Conservation (phyloP, 148 eudicot species). For the Nepenthes gracilis region DNA sequence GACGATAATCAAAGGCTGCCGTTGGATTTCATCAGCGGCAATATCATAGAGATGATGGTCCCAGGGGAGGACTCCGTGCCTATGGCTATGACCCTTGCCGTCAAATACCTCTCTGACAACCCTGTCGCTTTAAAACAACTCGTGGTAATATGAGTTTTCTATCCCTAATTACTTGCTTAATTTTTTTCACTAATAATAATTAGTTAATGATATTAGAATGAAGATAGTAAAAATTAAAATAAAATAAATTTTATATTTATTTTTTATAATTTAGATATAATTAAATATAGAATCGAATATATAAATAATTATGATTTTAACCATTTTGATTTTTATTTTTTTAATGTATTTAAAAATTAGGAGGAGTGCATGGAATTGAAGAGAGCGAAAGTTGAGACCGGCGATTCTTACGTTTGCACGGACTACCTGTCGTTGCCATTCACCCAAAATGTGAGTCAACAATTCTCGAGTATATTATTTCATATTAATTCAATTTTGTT, state of each 20-base stretch:
- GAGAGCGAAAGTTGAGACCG: conserved; percentile 28
- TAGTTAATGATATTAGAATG: too few relatives aligned
- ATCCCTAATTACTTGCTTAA: too few relatives aligned
- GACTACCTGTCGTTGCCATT: conserved; percentile 67
- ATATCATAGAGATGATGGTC: conserved; percentile 92
- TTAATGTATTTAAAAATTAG: too few relatives aligned
- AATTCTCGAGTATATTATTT: neutral
- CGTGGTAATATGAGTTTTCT: conserved; percentile 24
- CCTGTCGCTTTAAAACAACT: conserved; percentile 48
- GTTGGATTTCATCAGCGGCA: conserved; percentile 55
- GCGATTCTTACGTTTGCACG: conserved; percentile 52
- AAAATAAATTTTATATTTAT: too few relatives aligned
- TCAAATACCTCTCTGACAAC: conserved; percentile 69
- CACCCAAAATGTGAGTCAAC: conserved; percentile 37
- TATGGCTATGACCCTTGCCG: conserved; percentile 76
- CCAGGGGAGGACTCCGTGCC: conserved; percentile 97
- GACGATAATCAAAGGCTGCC: conserved; percentile 30
- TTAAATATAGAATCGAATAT: too few relatives aligned
- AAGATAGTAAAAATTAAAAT: too few relatives aligned
- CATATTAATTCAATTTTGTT: too few relatives aligned
- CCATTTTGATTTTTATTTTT: too few relatives aligned
- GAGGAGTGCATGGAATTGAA: conserved; percentile 78
- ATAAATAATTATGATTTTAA: too few relatives aligned
- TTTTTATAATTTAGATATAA: too few relatives aligned
- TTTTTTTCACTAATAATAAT: too few relatives aligned